Evolutionary conservation across 2,329 filamentous ascomycete genomes (phyloP), one percentile per base, ranked within the genome.

Genomic region (Sporothrix globosa): DNA sequence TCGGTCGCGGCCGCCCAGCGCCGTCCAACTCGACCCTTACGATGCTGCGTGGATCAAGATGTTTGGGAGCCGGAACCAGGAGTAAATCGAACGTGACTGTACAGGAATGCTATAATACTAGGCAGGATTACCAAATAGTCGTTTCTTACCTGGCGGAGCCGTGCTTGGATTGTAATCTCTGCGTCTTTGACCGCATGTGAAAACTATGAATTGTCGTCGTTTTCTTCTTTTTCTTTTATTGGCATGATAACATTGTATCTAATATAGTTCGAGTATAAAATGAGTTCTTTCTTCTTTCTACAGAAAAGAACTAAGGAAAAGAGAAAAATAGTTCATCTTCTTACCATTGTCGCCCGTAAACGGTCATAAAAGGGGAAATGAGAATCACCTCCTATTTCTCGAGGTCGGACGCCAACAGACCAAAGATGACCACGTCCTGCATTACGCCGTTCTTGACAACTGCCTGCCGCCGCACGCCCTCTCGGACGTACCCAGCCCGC

Each of bases 21-120:
- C 85, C 0, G 82, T 87, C 2, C 80, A 85, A 77, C 66, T 87
- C 53, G 77, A 81, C 60, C 73, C 73, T n/a, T 78, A 79, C 60
- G 85, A 87, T 76, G 82, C 83, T 2, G 69, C 74, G 39, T 83
- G 82, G 75, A 81, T 82, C 11, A 86, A 85, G 80, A 84, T 78
- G 76, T 86, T 85, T 77, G 80, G 81, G 7, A 24, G 13, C 39
- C 30, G 30, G 30, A 39, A 9, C 17, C n/a, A 60, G 10, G 17
- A 41, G 54, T 41, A 24, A 46, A 21, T n/a, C 6, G 9, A 41
- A 24, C 34, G 9, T 9, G 10, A 4, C n/a, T n/a, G 44, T 61
- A 44, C 19, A 61, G 56, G 34, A 34, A 34, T 7, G 34, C 34
- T 34, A 34, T 39, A 61, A 39, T 24, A 14, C 34, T 60, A 41